Percentiles rank a stretch among this genome's conserved stretches.
These are phyloP conservation scores for Myxozyma lipomycoides DNA, from an alignment of 805 yeast genomes.

Conservation along the genomic window DNA sequence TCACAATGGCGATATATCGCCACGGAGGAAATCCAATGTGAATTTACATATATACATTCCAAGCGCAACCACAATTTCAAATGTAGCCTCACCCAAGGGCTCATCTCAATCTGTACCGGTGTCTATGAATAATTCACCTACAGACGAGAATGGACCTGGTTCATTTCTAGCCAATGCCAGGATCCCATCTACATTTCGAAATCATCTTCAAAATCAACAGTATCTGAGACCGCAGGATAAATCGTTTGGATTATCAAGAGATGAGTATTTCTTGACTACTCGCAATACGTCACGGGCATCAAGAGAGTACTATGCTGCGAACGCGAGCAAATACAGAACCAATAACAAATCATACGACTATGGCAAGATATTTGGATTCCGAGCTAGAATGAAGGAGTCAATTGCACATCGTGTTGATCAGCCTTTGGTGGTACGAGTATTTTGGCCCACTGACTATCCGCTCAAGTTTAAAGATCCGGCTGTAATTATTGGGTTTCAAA, in stretches of 20 bases:
- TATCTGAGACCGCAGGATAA: no score
- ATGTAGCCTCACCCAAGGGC: not conserved
- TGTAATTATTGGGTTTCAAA: conserved; percentile 28
- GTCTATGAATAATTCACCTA: conserved; percentile 16
- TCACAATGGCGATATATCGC: not conserved
- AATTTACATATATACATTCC: not conserved
- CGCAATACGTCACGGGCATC: not conserved
- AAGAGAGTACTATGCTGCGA: not conserved
- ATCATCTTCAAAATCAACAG: not conserved
- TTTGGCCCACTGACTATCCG: conserved; percentile 29
- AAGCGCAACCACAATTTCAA: not conserved
- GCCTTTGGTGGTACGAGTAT: conserved; percentile 15
- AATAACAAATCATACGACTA: conserved; percentile 4
- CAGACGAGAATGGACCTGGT: conserved; percentile 11
- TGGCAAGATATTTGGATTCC: conserved; percentile 10
- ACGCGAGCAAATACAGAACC: conserved; percentile 1
- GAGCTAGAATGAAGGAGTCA: not conserved
- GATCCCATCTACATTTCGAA: not conserved
- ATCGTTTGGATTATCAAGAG: no score
- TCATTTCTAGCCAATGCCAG: not conserved
- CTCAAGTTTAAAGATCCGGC: conserved; percentile 5
- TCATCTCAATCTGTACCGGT: conserved; percentile 20
- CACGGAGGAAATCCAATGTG: not conserved
- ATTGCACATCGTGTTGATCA: not conserved
- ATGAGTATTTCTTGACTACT: no score